Evolutionary conservation across 1,284 basidiomycete genomes (phyloP).

Genomic region (Cystobasidium sp.): DNA sequence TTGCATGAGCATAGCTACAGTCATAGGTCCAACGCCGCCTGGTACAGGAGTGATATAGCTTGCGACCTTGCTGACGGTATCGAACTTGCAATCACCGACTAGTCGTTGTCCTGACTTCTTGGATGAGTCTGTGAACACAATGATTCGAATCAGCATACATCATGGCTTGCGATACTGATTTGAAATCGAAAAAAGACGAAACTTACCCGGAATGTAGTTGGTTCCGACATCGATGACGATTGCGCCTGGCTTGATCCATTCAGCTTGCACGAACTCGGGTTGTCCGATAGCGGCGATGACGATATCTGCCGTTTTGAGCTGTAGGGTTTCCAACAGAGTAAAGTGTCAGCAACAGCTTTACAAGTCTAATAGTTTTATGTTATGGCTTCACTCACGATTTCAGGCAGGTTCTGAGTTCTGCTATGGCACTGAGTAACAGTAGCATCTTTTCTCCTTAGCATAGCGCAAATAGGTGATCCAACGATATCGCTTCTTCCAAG

Average conservation of each 20-base stretch:
- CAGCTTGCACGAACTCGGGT: slow-evolving; percentile 85
- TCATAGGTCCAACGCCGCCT: slow-evolving; percentile 98
- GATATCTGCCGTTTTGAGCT: slow-evolving; percentile 87
- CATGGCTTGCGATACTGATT: background rate
- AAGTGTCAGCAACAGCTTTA: background rate
- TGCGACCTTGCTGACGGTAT: slow-evolving; percentile 74
- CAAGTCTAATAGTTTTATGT: background rate
- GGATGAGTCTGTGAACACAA: slow-evolving; percentile 66
- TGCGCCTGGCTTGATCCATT: slow-evolving; percentile 93
- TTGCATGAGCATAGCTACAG: slow-evolving; percentile 96
- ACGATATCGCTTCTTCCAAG: slow-evolving; percentile 98
- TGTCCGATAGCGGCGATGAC: slow-evolving; percentile 92
- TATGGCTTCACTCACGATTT: slow-evolving; percentile 64
- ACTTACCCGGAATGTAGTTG: slow-evolving; percentile 85
- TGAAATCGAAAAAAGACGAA: slow-evolving; percentile 26
- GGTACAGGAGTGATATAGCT: slow-evolving; percentile 96
- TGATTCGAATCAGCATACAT: background rate
- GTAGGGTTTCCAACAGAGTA: slow-evolving; percentile 27
- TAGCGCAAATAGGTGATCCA: slow-evolving; percentile 88
- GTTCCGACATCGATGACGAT: slow-evolving; percentile 97
- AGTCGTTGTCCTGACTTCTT: slow-evolving; percentile 96
- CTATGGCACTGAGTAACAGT: slow-evolving; percentile 99
- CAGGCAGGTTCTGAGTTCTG: slow-evolving; percentile 77
- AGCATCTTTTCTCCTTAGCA: slow-evolving; percentile 87
- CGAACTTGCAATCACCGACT: slow-evolving; percentile 93